These are phyloP conservation scores for Dimocarpus longan DNA, from an alignment of 345 rosid genomes.

Conservation along the genomic window DNA sequence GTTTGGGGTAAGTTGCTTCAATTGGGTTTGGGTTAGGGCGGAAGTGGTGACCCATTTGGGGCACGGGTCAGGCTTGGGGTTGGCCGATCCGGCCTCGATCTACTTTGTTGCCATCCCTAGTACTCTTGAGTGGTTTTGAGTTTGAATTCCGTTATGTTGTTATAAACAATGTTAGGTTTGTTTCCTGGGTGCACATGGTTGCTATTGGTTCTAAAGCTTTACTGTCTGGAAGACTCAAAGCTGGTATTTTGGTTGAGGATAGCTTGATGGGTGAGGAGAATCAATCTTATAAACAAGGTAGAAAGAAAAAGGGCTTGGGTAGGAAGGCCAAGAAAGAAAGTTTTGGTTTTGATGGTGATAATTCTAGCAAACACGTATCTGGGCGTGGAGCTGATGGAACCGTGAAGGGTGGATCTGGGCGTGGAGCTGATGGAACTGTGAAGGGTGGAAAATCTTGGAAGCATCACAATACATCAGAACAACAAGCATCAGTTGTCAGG, in stretches of 20 bases:
- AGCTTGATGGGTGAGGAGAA: conserved; percentile 55
- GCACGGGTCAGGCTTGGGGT: no score
- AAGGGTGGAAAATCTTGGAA: conserved; percentile 33
- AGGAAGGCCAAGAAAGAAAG: conserved; percentile 53
- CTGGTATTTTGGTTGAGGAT: conserved; percentile 29
- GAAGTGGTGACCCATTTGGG: no score
- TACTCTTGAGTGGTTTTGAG: no score
- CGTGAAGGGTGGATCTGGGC: conserved; percentile 27
- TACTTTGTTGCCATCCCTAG: no score
- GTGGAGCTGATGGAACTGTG: conserved; percentile 18
- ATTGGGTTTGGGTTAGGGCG: no score
- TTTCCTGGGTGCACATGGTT: conserved; percentile 39
- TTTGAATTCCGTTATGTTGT: no score
- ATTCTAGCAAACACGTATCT: conserved; percentile 34
- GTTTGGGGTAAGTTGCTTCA: no score
- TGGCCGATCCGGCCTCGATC: no score
- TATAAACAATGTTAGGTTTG: not conserved
- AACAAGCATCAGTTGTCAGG: conserved; percentile 62
- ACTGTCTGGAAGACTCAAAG: conserved; percentile 35
- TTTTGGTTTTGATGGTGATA: conserved; percentile 51
- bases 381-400: conserved; percentile 29
- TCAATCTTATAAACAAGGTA: conserved; percentile 42
- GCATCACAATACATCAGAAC: conserved; percentile 43
- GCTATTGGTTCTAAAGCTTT: conserved; percentile 61
- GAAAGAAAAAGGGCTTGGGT: conserved; percentile 44